Conservation (phyloP, 2,329 filamentous ascomycete species). For the Elsinoe fawcettii region DNA sequence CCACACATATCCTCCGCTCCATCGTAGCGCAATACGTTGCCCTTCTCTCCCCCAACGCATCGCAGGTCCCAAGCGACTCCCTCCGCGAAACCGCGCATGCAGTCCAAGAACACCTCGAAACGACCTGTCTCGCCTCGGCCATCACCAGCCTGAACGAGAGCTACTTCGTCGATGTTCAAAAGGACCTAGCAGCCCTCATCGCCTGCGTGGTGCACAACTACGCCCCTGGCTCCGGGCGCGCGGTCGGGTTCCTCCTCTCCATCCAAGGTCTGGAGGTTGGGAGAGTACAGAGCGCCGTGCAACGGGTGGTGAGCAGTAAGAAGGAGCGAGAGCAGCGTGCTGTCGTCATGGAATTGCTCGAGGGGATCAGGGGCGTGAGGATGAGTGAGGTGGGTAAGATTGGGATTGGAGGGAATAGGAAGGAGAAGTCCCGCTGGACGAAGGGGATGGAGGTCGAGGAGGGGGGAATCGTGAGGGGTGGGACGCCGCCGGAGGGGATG, state of each 20-base stretch:
- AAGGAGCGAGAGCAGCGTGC: constrained; percentile 68
- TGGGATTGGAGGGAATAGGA: constrained; percentile 28
- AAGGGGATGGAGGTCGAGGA: constrained; percentile 38
- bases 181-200: constrained; percentile 81
- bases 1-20: constrained; percentile 76
- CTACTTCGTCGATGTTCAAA: constrained; percentile 94
- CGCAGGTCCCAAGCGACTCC: constrained; percentile 34
- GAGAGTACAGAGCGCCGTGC: constrained; percentile 53
- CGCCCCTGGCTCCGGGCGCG: constrained; percentile 59
- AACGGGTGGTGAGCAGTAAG: constrained; percentile 29
- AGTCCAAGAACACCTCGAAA: constrained; percentile 82
- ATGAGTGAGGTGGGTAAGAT: constrained; percentile 91
- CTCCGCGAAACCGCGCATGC: constrained; percentile 42
- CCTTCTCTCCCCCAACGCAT: constrained; percentile 34
- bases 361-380: constrained; percentile 80
- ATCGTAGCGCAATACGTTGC: constrained; percentile 47
- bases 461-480: constrained; percentile 35
- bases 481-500: constrained; percentile 44
- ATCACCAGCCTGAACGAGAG: constrained; percentile 87
- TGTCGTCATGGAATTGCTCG: constrained; percentile 74
- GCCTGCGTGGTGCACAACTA: constrained; percentile 77
- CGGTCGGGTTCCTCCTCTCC: constrained; percentile 65
- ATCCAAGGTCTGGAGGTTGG: constrained; percentile 66
- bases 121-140: constrained; percentile 80
- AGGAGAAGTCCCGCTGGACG: constrained; percentile 37